Evolutionary conservation across 1,139 yeast genomes (phyloP).

Genomic region (Pichia sp.): DNA sequence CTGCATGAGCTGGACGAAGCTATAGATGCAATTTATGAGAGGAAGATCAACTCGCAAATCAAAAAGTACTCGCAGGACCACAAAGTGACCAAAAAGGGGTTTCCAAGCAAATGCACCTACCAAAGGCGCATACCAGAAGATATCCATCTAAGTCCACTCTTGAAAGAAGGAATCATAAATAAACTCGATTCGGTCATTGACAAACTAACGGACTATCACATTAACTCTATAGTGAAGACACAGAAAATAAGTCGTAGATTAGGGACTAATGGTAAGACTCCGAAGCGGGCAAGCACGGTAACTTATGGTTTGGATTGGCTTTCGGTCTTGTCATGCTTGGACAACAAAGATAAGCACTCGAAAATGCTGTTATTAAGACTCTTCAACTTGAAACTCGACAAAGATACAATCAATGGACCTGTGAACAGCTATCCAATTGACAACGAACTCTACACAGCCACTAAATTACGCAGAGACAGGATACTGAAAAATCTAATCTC

Average conservation of each 20-base stretch:
- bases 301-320: slow-evolving; percentile 15
- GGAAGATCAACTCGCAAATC: slow-evolving; percentile 29
- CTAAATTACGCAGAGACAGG: slow-evolving; percentile 3
- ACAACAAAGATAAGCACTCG: slow-evolving; percentile 3
- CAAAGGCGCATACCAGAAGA: slow-evolving; percentile 9
- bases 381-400: slow-evolving; percentile 10
- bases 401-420: slow-evolving; percentile 12
- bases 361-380: slow-evolving; percentile 1
- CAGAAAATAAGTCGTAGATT: neutral
- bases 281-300: neutral
- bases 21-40: slow-evolving; percentile 38
- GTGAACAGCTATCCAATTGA: slow-evolving; percentile 2
- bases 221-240: neutral
- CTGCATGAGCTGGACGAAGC: slow-evolving; percentile 11
- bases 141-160: neutral
- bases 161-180: slow-evolving; percentile 5
- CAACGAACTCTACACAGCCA: neutral
- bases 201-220: slow-evolving; percentile 5
- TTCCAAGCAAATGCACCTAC: neutral
- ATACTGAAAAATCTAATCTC: slow-evolving; percentile 1
- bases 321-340: slow-evolving; percentile 9
- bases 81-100: neutral
- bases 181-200: slow-evolving; percentile 15
- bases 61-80: neutral
- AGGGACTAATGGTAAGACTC: neutral